Conservation (phyloP, 345 rosid genomes). For the Salix koriyanagi region DNA sequence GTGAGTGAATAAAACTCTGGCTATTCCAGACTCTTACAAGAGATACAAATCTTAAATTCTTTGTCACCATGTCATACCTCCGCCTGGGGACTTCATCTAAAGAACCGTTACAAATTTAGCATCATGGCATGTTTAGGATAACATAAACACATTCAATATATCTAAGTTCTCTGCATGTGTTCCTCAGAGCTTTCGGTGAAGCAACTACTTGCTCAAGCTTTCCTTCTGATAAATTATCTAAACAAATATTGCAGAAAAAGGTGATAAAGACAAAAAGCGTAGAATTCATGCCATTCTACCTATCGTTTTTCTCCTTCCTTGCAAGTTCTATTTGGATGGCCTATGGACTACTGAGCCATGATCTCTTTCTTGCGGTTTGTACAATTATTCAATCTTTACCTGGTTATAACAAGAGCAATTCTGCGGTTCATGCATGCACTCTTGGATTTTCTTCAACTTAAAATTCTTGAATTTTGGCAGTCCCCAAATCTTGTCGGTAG, state of each 20-base stretch:
- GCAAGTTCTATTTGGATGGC: constrained; percentile 70
- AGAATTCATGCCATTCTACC: constrained; percentile 88
- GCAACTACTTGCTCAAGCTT: neutral
- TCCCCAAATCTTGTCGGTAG: constrained; percentile 63
- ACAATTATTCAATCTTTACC: neutral
- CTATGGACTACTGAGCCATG: constrained; percentile 68
- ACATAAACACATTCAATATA: neutral
- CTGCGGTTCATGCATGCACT: neutral
- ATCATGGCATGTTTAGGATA: neutral
- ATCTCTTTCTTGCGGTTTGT: constrained; percentile 74
- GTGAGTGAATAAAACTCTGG: too few relatives aligned
- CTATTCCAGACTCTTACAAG: accelerated
- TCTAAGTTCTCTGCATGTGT: neutral
- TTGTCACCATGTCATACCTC: too few relatives aligned
- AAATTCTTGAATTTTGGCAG: constrained; percentile 31
- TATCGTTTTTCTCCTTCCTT: constrained; percentile 74
- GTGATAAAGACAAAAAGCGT: constrained; percentile 74
- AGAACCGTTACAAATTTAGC: neutral
- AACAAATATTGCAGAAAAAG: constrained; percentile 47
- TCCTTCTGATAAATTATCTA: neutral
- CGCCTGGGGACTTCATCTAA: neutral
- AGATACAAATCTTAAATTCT: too few relatives aligned
- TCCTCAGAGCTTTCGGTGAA: neutral
- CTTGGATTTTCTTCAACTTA: neutral
- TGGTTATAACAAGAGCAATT: neutral